Base-by-base conservation (phyloP, 225 moss, liverwort and hornwort species). In the Polytrichum formosum region DNA sequence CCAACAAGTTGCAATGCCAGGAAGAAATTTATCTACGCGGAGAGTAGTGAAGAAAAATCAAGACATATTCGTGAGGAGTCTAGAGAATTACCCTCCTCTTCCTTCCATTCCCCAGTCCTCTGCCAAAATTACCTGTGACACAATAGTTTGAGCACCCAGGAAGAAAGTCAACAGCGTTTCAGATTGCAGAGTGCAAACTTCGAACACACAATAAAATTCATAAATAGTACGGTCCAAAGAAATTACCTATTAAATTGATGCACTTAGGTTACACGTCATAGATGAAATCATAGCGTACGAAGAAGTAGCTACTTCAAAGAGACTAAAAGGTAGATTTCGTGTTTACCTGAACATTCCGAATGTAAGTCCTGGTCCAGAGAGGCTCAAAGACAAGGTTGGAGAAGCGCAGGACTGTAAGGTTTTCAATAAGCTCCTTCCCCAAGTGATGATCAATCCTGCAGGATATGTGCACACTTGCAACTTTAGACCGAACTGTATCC, bases 331-430 rank as follows among this genome's bases (percentile, higher is more conserved):
- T 26, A 20, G 30, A 7, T 56, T 59, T 25, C 6, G 5, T 19
- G 23, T 79, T 76, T 58, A 93, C 92, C 93, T 95, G 95, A 26
- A 96, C 95, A 82, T 88, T 91, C 73, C 88, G 84, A 70, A 96
- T 93, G 72, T 96, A 93, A n/a, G 84, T 91, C 70, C 95, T 83
- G 31, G 68, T 79, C 95, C 95, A 96, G 26, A 96, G 81, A 35
- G 93, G 93, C 26, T 96, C 95, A 77, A 96, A 96, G 55, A 96
- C 84, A 63, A 96, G 84, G 78, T 96, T 96, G 77, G 95, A 96
- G 81, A 96, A 96, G 26, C 95, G 95, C 72, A 96, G 65, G 28
- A 96, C 84, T 0, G 95, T 93, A 64, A 96, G 90, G 72, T 96
- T 93, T 79, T 96, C 95, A 58, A 96, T 90, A 17, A 96, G 75